A percentile compares a stretch with the other conserved stretches of the same genome.
These are phyloP conservation scores for Tetrahymena malaccensis DNA, from an alignment of 73 alveolate species.

Conservation along the genomic window DNA sequence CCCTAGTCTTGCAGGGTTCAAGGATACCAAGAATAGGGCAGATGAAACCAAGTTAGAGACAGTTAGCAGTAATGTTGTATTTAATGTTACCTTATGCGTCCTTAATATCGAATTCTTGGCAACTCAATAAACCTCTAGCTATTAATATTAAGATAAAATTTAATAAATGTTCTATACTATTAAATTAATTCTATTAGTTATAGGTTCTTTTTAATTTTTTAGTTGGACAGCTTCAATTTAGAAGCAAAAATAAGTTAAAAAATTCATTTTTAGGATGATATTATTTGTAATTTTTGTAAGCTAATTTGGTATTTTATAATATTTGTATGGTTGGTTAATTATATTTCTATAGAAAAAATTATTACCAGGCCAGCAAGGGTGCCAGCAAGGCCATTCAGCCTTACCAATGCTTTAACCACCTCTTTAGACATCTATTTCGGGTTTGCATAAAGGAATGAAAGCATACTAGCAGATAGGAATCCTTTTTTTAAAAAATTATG, in stretches of 20 bases:
- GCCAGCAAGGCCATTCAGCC: slow-evolving; percentile 5
- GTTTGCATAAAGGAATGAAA: neutral
- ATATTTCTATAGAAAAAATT: neutral
- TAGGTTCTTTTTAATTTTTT: no score
- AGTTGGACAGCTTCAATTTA: no score
- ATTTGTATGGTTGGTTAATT: neutral
- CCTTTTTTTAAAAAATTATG: neutral
- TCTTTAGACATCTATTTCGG: neutral
- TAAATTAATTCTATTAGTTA: no score
- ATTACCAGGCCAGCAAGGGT: neutral
- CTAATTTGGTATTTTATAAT: neutral
- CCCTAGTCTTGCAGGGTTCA: neutral
- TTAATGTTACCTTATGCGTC: neutral
- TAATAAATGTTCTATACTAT: neutral
- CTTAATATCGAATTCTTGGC: neutral
- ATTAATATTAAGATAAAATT: neutral
- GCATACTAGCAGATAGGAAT: neutral
- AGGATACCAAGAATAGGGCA: neutral
- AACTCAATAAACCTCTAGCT: neutral
- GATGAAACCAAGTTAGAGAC: neutral
- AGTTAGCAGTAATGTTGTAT: neutral
- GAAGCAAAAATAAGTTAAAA: no score
- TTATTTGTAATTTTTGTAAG: neutral
- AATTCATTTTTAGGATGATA: neutral
- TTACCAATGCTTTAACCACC: neutral